Evolutionary conservation across 805 yeast species (phyloP).

Genomic region (Starmerella potacharoeniae): DNA sequence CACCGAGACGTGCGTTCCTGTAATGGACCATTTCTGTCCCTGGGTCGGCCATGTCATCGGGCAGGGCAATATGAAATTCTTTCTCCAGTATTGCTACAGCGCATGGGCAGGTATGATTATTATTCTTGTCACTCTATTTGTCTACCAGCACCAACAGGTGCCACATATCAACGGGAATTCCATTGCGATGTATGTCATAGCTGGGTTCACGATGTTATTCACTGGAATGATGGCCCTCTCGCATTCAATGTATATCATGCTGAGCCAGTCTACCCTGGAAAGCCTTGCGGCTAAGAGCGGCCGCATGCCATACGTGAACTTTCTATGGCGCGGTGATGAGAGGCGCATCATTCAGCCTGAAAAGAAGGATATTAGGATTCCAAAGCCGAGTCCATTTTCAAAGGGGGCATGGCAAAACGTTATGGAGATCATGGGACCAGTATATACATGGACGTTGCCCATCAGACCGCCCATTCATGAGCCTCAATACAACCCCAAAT

Average conservation of each 20-base stretch:
- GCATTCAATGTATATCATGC: slow-evolving; percentile 36
- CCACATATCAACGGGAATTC: slow-evolving; percentile 37
- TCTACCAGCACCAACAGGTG: slow-evolving; percentile 25
- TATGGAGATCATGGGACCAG: slow-evolving; percentile 26
- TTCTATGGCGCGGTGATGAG: slow-evolving; percentile 32
- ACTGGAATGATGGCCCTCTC: slow-evolving; percentile 34
- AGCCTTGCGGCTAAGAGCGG: slow-evolving; percentile 33
- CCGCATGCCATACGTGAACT: slow-evolving; percentile 28
- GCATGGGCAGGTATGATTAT: slow-evolving; percentile 32
- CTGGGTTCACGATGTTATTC: slow-evolving; percentile 39
- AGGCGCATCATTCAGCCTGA: slow-evolving; percentile 37
- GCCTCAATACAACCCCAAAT: slow-evolving; percentile 6
- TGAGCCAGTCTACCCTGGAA: slow-evolving; percentile 35
- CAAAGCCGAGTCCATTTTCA: slow-evolving; percentile 24
- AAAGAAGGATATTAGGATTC: slow-evolving; percentile 27
- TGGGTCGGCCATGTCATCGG: slow-evolving; percentile 72
- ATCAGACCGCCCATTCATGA: slow-evolving; percentile 11
- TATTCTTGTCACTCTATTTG: slow-evolving; percentile 32
- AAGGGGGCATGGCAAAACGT: slow-evolving; percentile 24
- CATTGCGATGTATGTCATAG: slow-evolving; percentile 37
- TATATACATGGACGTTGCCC: slow-evolving; percentile 25
- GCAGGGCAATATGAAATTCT: slow-evolving; percentile 47
- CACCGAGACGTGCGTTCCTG: slow-evolving; percentile 47
- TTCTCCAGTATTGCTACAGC: slow-evolving; percentile 38
- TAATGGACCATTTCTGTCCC: slow-evolving; percentile 74